These are phyloP conservation scores for Fusarium metavorans DNA, from an alignment of 2,329 filamentous ascomycete genomes.

Conservation along the genomic window DNA sequence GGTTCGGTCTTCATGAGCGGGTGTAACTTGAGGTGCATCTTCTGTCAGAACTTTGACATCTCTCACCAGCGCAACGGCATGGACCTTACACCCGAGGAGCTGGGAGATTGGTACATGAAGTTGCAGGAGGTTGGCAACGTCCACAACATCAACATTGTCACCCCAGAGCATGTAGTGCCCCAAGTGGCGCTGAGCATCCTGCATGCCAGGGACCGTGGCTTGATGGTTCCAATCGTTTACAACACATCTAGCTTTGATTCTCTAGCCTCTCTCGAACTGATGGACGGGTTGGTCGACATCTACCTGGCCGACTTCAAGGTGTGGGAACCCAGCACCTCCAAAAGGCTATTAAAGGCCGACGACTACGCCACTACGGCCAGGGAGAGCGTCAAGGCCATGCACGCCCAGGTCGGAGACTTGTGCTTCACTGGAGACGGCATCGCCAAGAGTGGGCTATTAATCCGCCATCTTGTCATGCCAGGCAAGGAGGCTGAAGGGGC, in stretches of 20 bases:
- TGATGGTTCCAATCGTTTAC: slow-evolving; percentile 82
- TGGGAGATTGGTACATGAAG: slow-evolving; percentile 87
- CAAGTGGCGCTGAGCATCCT: slow-evolving; percentile 84
- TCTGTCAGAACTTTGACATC: slow-evolving; percentile 87
- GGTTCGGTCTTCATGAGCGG: slow-evolving; percentile 86
- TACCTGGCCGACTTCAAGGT: slow-evolving; percentile 93
- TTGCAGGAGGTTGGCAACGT: slow-evolving; percentile 82
- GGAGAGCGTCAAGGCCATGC: slow-evolving; percentile 85
- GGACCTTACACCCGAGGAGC: slow-evolving; percentile 80
- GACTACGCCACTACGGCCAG: slow-evolving; percentile 78
- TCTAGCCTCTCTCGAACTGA: slow-evolving; percentile 74
- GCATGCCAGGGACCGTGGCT: slow-evolving; percentile 75
- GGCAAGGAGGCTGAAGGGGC: slow-evolving; percentile 79
- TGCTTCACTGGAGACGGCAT: slow-evolving; percentile 86
- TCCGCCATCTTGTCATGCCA: slow-evolving; percentile 88
- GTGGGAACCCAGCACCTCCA: slow-evolving; percentile 75
- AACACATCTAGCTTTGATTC: slow-evolving; percentile 88
- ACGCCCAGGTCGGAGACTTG: slow-evolving; percentile 83
- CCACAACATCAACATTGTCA: slow-evolving; percentile 93
- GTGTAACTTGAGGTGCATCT: slow-evolving; percentile 79
- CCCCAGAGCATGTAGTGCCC: slow-evolving; percentile 87
- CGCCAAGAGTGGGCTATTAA: slow-evolving; percentile 79
- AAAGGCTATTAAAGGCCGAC: slow-evolving; percentile 80
- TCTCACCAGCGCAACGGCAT: slow-evolving; percentile 85
- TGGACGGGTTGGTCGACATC: slow-evolving; percentile 86